Evolutionary conservation across 495 filamentous ascomycete genomes (phyloP), one percentile per base, ranked within the genome.

Genomic region (Annulohypoxylon bovei): DNA sequence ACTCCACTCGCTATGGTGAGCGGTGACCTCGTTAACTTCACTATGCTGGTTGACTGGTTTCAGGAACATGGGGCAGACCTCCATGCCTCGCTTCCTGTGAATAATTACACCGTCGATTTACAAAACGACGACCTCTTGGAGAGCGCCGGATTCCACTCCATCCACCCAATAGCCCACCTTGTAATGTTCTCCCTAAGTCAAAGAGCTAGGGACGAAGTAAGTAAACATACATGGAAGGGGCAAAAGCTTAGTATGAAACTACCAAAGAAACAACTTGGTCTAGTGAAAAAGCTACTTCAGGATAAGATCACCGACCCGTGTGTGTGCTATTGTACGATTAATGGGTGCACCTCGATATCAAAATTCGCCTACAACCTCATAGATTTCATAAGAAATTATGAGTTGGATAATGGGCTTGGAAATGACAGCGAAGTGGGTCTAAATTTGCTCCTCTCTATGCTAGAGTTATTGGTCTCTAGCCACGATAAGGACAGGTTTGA

Each of bases 31-130:
- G n/a, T n/a, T n/a, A n/a, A n/a, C n/a, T n/a, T n/a, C n/a, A 22
- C 22, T 46, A 46, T 22, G 39, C 35, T 55, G 14, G 14, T 55
- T 1, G 8, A 1, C 5, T 69, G 66, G 66, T 69, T 69, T n/a
- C 14, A 50, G 23, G 42, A 53, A 4, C 66, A 59, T 14, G 66
- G 66, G 6, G 18, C 52, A n/a, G 42, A 58, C 22, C 6, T 69
- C 0, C n/a, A 63, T 9, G 44, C 50, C 1, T 42, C 66, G 14
- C 16, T 58, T 35, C 40, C 52, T 30, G 6, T 49, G n/a, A 28
- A 22, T 54, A n/a, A 22, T 25, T 32, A 20, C 25, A 3, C 22
- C 7, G 3, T 22, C n/a, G 14, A 25, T 11, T 16, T 44, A 20
- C 6, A 50, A 50, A 20, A 2, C 22, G 8, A 27, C 20, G 5